These are phyloP conservation scores for Cercis canadensis DNA, from an alignment of 306 rosid genomes.

Conservation along the genomic window DNA sequence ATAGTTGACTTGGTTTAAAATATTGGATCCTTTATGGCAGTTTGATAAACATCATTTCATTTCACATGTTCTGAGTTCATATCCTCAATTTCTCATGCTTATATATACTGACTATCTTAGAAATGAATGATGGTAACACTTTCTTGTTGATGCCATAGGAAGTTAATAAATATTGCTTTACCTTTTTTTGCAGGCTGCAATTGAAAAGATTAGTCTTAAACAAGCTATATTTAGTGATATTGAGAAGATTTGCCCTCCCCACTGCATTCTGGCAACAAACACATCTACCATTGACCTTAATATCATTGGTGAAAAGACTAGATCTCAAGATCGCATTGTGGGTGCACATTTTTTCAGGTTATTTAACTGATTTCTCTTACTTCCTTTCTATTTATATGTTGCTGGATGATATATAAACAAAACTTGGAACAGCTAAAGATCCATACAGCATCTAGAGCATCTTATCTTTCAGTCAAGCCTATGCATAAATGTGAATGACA, in stretches of 20 bases:
- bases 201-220: constrained; percentile 83
- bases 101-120: constrained; percentile 11
- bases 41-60: constrained; percentile 8
- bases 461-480: background rate
- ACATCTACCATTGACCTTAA: constrained; percentile 91
- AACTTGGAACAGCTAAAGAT: no score
- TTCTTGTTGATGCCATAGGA: constrained; percentile 12
- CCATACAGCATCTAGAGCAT: no score
- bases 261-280: constrained; percentile 86
- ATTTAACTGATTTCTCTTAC: constrained; percentile 35
- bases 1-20: constrained; percentile 14
- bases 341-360: constrained; percentile 99
- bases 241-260: constrained; percentile 85
- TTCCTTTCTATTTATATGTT: constrained; percentile 6
- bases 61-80: constrained; percentile 7
- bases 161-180: constrained; percentile 27
- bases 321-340: constrained; percentile 73
- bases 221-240: constrained; percentile 87
- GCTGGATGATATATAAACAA: no score
- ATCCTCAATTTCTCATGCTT: constrained; percentile 16
- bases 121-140: background rate
- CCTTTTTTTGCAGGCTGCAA: constrained; percentile 72
- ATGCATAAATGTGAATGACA: constrained; percentile 18
- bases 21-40: constrained; percentile 13
- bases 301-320: constrained; percentile 73